Evolutionary conservation across 176 grass and related monocot species (phyloP), one percentile per base, ranked within the genome.

Genomic region (Oropetium thomaeum): DNA sequence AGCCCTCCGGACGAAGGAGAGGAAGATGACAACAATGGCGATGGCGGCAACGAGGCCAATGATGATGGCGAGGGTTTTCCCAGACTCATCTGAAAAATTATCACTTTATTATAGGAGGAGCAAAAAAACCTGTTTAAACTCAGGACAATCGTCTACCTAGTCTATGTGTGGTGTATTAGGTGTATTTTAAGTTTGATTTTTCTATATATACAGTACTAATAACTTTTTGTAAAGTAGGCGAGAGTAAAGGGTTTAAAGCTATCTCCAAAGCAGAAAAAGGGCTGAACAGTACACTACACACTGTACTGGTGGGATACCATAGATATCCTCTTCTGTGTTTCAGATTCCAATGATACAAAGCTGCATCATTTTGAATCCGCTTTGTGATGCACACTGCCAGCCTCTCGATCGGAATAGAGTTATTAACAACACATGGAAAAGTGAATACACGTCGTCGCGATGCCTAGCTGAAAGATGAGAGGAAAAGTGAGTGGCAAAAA

Each of bases 1-100:
- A 37, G 84, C 73, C 85, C 77, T 79, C 62, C 77, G 71, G 22
- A 93, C 28, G 70, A 89, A 93, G 67, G 88, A 68, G 74, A 88
- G 80, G 75, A 90, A 83, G 73, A 97, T 45, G 25, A 97, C 81
- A 22, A 97, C 48, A 25, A 93, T 54, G 38, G 81, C 93, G 3
- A 89, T 54, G 1, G 79, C 90, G 3, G 84, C 89, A 61, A 93
- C 79, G 2, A 93, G 57, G 67, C 87, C 93, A 65, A 97, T 84
- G 45, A 97, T 85, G 68, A 97, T 91, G 67, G 88, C 90, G 0
- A 97, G 65, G 3, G 80, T 93, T 79, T 97, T 97, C 57, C 86
- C 77, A 3, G 93, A 73, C 42, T 88, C 82, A 87, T 86, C 88
- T 73, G 51, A 30, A 67, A 63, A 13, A 79, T 31, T 57, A 35